These are phyloP conservation scores for Apiospora rasikravindrae DNA, from an alignment of 2,329 filamentous ascomycete genomes.

Conservation along the genomic window DNA sequence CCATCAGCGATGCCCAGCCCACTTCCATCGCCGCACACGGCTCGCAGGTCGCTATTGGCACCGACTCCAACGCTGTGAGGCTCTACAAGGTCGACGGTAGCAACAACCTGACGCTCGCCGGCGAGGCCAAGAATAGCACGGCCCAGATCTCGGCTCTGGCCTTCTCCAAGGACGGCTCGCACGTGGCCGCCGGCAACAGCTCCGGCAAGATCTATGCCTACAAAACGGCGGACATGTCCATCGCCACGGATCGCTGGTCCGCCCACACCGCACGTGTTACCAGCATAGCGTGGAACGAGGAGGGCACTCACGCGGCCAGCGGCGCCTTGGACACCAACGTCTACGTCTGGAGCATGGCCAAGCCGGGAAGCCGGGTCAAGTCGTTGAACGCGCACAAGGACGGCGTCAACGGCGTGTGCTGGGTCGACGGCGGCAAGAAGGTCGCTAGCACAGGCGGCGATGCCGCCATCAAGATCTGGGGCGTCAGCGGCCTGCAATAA, in stretches of 20 bases:
- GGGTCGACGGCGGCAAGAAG: constrained; percentile 70
- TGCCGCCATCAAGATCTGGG: constrained; percentile 91
- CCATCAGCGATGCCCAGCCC: constrained; percentile 66
- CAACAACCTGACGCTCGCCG: constrained; percentile 57
- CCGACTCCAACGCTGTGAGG: constrained; percentile 73
- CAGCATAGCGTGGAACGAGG: constrained; percentile 75
- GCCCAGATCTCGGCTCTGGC: constrained; percentile 78
- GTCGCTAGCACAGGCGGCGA: constrained; percentile 85
- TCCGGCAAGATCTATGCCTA: constrained; percentile 90
- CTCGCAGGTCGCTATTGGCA: constrained; percentile 75
- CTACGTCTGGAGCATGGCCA: constrained; percentile 85
- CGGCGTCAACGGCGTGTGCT: constrained; percentile 86
- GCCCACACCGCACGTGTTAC: constrained; percentile 64
- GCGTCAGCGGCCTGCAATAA: constrained; percentile 61
- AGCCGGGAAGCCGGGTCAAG: constrained; percentile 85
- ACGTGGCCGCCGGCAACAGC: constrained; percentile 82
- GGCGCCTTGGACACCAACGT: constrained; percentile 91
- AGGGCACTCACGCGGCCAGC: constrained; percentile 79
- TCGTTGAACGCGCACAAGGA: constrained; percentile 92
- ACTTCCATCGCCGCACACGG: constrained; percentile 74
- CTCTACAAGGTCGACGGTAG: constrained; percentile 70
- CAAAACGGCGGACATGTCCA: constrained; percentile 60
- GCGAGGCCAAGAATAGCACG: constrained; percentile 70
- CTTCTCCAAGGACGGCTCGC: constrained; percentile 78
- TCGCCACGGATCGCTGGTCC: constrained; percentile 78